These are phyloP conservation scores for Noccaea caerulescens DNA, from an alignment of 345 rosid genomes.

Conservation along the genomic window DNA sequence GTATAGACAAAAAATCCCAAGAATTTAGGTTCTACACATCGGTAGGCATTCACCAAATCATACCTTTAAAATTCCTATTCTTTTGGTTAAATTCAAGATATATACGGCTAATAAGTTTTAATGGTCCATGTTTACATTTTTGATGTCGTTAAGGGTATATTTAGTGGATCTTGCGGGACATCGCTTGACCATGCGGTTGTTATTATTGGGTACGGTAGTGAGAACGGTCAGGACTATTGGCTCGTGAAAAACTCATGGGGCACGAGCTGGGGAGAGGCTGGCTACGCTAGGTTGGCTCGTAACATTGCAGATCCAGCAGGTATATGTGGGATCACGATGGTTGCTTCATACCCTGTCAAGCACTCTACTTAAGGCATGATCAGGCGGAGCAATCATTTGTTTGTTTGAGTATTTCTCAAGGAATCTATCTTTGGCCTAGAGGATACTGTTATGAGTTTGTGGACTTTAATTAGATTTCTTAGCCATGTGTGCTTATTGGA, in stretches of 20 bases:
- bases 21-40: conserved; percentile 35
- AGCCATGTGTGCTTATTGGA: background rate
- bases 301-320: conserved; percentile 51
- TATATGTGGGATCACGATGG: conserved; percentile 80
- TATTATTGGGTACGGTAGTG: conserved; percentile 84
- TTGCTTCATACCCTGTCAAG: conserved; percentile 80
- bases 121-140: conserved; percentile 14
- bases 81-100: background rate
- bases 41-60: conserved; percentile 24
- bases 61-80: background rate
- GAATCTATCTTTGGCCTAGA: background rate
- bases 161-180: conserved; percentile 68
- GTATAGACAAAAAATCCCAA: conserved; percentile 24
- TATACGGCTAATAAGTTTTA: background rate
- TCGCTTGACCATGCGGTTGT: conserved; percentile 76
- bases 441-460: background rate
- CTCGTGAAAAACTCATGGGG: conserved; percentile 90
- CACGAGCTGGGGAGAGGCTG: conserved; percentile 69
- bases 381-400: background rate
- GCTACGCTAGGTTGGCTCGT: conserved; percentile 68
- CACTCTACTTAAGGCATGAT: conserved; percentile 25
- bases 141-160: conserved; percentile 59
- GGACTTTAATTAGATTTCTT: background rate
- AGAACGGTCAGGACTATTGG: conserved; percentile 76
- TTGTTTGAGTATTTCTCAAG: no score